Percentiles rank a stretch among this genome's conserved stretches.
These are phyloP conservation scores for Candida chilensis DNA, from an alignment of 805 yeast genomes.

Conservation along the genomic window DNA sequence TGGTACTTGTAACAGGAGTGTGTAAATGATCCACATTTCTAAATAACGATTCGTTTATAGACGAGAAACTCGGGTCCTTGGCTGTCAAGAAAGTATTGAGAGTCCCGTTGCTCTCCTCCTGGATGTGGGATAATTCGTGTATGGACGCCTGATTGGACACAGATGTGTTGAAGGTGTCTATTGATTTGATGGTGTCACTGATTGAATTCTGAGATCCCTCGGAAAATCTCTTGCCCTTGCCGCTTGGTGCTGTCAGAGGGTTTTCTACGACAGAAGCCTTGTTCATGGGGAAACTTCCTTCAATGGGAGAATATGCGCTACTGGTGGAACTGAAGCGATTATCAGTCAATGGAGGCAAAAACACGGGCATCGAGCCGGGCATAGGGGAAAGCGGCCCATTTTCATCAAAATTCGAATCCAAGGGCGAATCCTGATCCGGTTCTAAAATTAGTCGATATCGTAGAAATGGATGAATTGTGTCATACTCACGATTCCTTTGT, in stretches of 20 bases:
- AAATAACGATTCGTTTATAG: too few species aligned
- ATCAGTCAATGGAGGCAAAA: conserved; percentile 1
- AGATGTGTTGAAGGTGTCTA: neutral
- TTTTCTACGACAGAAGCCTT: neutral
- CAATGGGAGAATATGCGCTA: neutral
- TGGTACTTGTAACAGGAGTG: too few species aligned
- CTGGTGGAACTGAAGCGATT: neutral
- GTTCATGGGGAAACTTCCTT: neutral
- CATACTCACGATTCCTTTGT: too few species aligned
- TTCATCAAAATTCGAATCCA: neutral
- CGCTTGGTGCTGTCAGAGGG: neutral
- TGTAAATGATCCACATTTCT: too few species aligned
- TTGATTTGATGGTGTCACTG: conserved; percentile 1
- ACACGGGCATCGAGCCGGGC: neutral
- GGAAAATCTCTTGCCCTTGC: neutral
- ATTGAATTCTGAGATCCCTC: neutral
- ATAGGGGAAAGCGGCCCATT: neutral
- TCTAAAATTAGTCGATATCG: too few species aligned
- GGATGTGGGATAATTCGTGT: neutral
- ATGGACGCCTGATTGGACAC: neutral
- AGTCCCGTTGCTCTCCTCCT: neutral
- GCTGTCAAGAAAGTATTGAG: too few species aligned
- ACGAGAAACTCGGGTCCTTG: too few species aligned
- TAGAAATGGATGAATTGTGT: too few species aligned
- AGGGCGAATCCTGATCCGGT: neutral